These are phyloP conservation scores for Apophysomyces elegans DNA, from an alignment of 371 early-diverging fungal genomes.

Conservation along the genomic window DNA sequence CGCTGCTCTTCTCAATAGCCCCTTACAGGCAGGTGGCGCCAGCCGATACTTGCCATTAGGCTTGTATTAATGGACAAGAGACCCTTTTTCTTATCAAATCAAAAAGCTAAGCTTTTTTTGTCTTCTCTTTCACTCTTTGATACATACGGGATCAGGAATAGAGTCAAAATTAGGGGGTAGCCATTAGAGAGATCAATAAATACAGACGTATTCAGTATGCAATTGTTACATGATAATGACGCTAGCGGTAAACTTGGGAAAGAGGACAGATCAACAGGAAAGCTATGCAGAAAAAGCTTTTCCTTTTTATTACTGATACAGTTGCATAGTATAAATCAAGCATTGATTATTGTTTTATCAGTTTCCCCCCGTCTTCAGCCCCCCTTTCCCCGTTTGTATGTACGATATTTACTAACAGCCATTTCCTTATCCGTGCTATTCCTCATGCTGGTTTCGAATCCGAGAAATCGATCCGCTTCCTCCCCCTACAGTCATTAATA, in stretches of 20 bases:
- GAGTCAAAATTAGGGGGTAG: too few relatives aligned
- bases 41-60: not conserved
- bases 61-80: not conserved
- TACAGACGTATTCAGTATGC: too few relatives aligned
- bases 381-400: not conserved
- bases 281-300: too few relatives aligned
- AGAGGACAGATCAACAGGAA: too few relatives aligned
- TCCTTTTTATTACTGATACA: too few relatives aligned
- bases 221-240: too few relatives aligned
- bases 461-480: not conserved
- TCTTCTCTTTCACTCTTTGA: too few relatives aligned
- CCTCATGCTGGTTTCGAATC: slow-evolving; percentile 7
- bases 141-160: too few relatives aligned
- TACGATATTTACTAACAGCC: not conserved
- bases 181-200: too few relatives aligned
- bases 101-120: not conserved
- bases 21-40: not conserved
- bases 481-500: slow-evolving; percentile 4
- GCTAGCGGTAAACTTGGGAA: too few relatives aligned
- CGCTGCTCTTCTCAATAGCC: too few relatives aligned
- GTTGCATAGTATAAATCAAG: not conserved
- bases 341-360: slow-evolving; percentile 2
- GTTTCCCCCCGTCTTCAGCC: not conserved
- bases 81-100: not conserved
- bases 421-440: slow-evolving; percentile 5